These are phyloP conservation scores for Peronospora destructor DNA, from an alignment of 352 stramenopile genomes.

Conservation along the genomic window DNA sequence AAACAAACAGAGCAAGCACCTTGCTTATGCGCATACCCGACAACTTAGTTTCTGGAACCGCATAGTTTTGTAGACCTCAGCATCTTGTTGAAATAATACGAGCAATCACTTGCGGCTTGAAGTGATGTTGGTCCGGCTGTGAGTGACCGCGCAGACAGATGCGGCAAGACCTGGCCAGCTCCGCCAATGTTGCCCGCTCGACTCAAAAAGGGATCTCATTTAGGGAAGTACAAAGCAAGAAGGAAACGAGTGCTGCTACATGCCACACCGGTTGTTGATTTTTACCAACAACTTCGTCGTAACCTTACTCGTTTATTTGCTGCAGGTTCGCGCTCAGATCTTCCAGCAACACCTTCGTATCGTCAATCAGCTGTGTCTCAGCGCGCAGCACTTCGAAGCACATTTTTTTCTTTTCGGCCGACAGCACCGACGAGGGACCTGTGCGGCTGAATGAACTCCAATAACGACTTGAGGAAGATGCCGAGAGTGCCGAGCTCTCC, in stretches of 20 bases:
- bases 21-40: too few species aligned
- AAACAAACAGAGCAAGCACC: too few species aligned
- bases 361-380: conserved; percentile 77
- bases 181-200: too few species aligned
- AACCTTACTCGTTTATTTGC: conserved; percentile 9
- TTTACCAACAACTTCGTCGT: too few species aligned
- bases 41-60: too few species aligned
- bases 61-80: too few species aligned
- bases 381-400: conserved; percentile 73
- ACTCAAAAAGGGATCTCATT: too few species aligned
- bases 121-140: conserved; percentile 67
- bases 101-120: conserved; percentile 54
- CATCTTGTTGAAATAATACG: conserved; percentile 60
- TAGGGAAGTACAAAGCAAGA: too few species aligned
- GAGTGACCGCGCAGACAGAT: conserved; percentile 67
- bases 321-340: conserved; percentile 55
- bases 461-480: conserved; percentile 20
- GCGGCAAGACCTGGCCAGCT: conserved; percentile 21
- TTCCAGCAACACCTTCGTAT: conserved; percentile 61
- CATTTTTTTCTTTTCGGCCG: conserved; percentile 77
- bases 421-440: conserved; percentile 20
- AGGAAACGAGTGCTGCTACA: too few species aligned
- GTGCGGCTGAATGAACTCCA: conserved; percentile 12
- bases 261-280: too few species aligned
- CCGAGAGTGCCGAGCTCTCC: conserved; percentile 29